Conservation (phyloP, 176 grass and related monocot genomes). For the Eragrostis nindensis region DNA sequence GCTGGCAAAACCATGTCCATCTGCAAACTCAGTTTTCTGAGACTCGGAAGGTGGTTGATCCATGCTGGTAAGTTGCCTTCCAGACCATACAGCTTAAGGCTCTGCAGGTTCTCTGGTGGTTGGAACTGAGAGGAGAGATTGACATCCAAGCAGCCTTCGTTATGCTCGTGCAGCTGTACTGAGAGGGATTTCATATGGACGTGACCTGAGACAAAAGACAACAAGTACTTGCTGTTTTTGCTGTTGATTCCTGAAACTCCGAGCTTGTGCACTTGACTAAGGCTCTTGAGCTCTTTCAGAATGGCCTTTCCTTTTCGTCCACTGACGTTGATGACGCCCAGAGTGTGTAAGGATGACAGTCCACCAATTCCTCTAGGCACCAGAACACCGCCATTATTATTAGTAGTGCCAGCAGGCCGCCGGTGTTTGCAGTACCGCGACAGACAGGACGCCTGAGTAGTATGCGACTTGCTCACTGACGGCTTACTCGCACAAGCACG, state of each 20-base stretch:
- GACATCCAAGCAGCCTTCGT: neutral
- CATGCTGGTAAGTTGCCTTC: neutral
- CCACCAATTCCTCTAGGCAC: neutral
- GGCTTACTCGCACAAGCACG: neutral
- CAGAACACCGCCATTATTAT: neutral
- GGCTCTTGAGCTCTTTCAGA: neutral
- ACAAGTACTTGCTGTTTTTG: neutral
- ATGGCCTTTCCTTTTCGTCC: neutral
- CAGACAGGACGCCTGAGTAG: neutral
- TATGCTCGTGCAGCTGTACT: neutral
- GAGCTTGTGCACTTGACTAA: slow-evolving; percentile 7
- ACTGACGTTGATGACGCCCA: neutral
- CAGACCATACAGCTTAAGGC: neutral
- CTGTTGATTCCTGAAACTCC: slow-evolving; percentile 10
- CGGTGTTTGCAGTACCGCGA: neutral
- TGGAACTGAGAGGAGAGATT: neutral
- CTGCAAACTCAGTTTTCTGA: neutral
- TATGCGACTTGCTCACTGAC: neutral
- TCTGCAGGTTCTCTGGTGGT: neutral
- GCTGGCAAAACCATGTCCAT: neutral
- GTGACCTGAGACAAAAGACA: neutral
- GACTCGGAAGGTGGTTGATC: neutral
- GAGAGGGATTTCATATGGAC: neutral
- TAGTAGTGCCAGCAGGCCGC: neutral
- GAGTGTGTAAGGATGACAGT: neutral